These are phyloP conservation scores for Russula abietina DNA, from an alignment of 768 basidiomycete species.

Conservation along the genomic window DNA sequence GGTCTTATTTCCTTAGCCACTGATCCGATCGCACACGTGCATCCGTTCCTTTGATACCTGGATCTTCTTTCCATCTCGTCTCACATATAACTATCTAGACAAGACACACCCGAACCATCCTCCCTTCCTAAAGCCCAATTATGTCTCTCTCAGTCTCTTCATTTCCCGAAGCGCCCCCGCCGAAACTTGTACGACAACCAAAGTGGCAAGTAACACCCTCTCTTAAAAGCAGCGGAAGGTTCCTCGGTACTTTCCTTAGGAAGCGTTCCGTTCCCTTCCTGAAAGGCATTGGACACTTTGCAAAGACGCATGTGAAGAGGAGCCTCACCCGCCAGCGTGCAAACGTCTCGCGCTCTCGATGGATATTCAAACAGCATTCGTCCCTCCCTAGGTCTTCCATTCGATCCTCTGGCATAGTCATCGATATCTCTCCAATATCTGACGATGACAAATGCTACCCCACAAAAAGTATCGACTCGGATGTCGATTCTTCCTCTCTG, in stretches of 20 bases:
- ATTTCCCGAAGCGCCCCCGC: conserved; percentile 17
- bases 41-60: background rate
- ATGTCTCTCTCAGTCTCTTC: conserved; percentile 26
- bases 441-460: background rate
- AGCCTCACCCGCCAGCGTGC: background rate
- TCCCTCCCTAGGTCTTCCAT: background rate
- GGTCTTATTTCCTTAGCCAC: background rate
- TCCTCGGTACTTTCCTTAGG: conserved; percentile 10
- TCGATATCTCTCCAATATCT: background rate
- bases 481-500: background rate
- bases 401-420: background rate
- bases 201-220: background rate
- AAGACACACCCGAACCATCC: background rate
- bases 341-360: background rate
- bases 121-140: background rate
- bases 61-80: background rate
- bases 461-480: background rate
- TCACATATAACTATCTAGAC: background rate
- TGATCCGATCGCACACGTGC: background rate
- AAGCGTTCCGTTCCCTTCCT: background rate
- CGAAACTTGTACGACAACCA: background rate
- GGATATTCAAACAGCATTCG: background rate
- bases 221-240: background rate
- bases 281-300: background rate
- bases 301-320: background rate